Conservation (phyloP, 2,329 filamentous ascomycete genomes). For the Cladophialophora immunda region DNA sequence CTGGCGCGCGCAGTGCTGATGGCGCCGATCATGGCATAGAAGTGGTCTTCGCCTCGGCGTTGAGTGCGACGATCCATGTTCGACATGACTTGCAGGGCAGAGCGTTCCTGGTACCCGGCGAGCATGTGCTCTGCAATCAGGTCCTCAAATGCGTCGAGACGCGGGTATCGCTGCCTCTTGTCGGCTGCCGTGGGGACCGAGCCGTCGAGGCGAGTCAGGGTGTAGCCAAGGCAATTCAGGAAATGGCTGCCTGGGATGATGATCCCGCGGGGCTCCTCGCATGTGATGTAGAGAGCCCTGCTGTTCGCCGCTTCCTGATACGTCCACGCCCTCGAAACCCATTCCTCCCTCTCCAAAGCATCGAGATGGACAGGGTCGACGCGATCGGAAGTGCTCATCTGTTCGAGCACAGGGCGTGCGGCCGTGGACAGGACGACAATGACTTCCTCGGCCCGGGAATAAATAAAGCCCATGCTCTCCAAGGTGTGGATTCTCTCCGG, state of each 20-base stretch:
- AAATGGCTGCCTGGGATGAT: conserved; percentile 20
- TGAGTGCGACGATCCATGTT: conserved; percentile 23
- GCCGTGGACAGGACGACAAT: conserved; percentile 18
- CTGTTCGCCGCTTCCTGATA: conserved; percentile 31
- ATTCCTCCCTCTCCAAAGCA: conserved; percentile 25
- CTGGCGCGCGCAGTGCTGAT: conserved; percentile 17
- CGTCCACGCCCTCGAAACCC: conserved; percentile 27
- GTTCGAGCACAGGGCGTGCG: conserved; percentile 15
- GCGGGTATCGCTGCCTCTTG: conserved; percentile 19
- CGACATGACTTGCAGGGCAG: conserved; percentile 25
- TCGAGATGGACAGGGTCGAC: conserved; percentile 12
- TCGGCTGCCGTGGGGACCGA: not conserved
- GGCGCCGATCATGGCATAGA: conserved; percentile 30
- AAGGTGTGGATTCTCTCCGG: conserved; percentile 17
- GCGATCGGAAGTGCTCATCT: conserved; percentile 17
- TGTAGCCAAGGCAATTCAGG: conserved; percentile 24
- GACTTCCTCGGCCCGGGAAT: conserved; percentile 22
- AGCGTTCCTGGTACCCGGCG: conserved; percentile 19
- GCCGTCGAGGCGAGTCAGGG: conserved; percentile 5
- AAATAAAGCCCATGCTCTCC: conserved; percentile 32
- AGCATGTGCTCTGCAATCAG: conserved; percentile 27
- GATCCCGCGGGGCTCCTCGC: conserved; percentile 4
- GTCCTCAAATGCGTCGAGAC: conserved; percentile 27
- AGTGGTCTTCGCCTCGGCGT: conserved; percentile 15
- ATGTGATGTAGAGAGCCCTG: conserved; percentile 11